A percentile compares a stretch with the other conserved stretches of the same genome.
Evolutionary conservation across 352 stramenopile species (phyloP).

Genomic region (Phytophthora constricta): DNA sequence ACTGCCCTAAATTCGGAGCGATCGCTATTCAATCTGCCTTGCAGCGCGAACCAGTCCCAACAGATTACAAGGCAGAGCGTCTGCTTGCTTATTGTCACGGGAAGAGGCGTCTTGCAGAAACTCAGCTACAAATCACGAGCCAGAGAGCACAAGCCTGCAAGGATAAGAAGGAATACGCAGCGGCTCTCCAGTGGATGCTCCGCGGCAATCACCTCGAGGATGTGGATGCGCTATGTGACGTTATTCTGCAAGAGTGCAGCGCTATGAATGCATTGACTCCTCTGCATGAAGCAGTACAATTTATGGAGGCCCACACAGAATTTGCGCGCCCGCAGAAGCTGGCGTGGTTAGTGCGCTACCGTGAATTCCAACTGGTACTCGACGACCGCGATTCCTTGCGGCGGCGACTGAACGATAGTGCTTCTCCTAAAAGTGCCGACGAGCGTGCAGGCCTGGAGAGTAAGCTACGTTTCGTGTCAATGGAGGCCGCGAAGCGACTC

Average conservation of each 20-base stretch:
- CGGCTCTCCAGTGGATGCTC: conserved; percentile 72
- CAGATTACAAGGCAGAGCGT: conserved; percentile 65
- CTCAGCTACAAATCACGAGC: conserved; percentile 44
- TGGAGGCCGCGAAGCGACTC: conserved; percentile 69
- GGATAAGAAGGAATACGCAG: conserved; percentile 42
- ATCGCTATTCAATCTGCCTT: conserved; percentile 50
- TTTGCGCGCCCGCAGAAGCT: conserved; percentile 58
- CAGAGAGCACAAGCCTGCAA: conserved; percentile 55
- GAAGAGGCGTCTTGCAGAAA: conserved; percentile 46
- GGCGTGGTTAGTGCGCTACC: conserved; percentile 71
- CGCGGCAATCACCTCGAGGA: conserved; percentile 64
- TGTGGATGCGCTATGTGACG: conserved; percentile 62
- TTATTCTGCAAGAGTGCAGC: conserved; percentile 58
- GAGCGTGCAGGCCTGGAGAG: conserved; percentile 38
- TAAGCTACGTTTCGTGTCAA: conserved; percentile 65
- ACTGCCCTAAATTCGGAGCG: conserved; percentile 59
- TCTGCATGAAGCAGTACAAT: conserved; percentile 75
- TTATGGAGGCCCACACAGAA: conserved; percentile 57
- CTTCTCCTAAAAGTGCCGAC: conserved; percentile 22
- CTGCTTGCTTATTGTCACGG: conserved; percentile 62
- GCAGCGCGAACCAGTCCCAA: conserved; percentile 53
- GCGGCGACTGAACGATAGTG: conserved; percentile 31
- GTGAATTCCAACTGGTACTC: conserved; percentile 71
- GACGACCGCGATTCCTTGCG: conserved; percentile 64
- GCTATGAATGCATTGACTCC: conserved; percentile 41